phyloP scores from a whole-genome alignment of 768 basidiomycete genomes.

The Pisolithus sp. region DNA sequence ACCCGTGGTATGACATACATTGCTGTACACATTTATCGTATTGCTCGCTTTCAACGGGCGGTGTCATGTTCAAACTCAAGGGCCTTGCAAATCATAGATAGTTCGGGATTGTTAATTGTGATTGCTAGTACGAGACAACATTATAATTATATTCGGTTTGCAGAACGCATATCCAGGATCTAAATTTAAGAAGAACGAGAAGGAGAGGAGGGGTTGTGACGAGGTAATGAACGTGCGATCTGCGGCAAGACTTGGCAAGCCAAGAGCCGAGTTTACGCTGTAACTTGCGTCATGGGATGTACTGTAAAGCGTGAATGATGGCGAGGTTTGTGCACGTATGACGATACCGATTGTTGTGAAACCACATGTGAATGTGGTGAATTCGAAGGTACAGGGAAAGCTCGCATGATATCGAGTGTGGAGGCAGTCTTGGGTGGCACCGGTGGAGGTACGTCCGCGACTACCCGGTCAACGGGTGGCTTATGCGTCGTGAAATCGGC shows the following conservation, averaged over 20 bases:
- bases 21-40: neutral
- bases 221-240: neutral
- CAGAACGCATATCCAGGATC: too few relatives aligned
- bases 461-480: slow-evolving; percentile 20
- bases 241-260: neutral
- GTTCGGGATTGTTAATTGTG: too few relatives aligned
- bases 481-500: slow-evolving; percentile 14
- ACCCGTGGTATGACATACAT: neutral
- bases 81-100: too few relatives aligned
- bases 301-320: slow-evolving; percentile 20
- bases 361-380: slow-evolving; percentile 11
- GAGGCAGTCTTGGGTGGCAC: slow-evolving; percentile 21
- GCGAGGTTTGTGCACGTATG: slow-evolving; percentile 17
- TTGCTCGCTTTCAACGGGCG: too few relatives aligned
- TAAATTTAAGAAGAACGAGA: neutral
- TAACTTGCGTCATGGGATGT: slow-evolving; percentile 16
- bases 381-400: slow-evolving; percentile 43
- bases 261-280: slow-evolving; percentile 11
- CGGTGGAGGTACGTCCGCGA: slow-evolving; percentile 23
- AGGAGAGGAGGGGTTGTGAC: neutral
- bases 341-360: slow-evolving; percentile 6
- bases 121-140: too few relatives aligned
- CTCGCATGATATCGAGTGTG: slow-evolving; percentile 38
- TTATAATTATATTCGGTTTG: too few relatives aligned
- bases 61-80: too few relatives aligned